A percentile compares a stretch with the other conserved stretches of the same genome.
These are phyloP conservation scores for Ustilago nuda DNA, from an alignment of 1,284 basidiomycete genomes.

Conservation along the genomic window DNA sequence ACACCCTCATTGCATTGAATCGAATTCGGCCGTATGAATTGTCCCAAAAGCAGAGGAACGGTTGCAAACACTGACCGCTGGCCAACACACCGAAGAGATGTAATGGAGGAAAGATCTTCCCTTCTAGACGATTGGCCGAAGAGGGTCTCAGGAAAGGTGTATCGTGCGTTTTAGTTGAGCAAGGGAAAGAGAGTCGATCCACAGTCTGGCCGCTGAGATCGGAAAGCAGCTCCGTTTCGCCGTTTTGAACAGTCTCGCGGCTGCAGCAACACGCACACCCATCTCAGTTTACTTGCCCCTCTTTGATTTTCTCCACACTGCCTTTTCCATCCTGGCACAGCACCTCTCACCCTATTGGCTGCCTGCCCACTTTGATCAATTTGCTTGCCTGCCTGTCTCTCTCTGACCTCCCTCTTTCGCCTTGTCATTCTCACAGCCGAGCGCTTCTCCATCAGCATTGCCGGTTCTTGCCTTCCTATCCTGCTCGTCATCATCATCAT, in stretches of 20 bases:
- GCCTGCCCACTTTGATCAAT: conserved; percentile 3
- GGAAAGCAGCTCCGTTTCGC: conserved; percentile 9
- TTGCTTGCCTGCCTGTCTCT: not conserved
- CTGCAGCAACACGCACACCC: not conserved
- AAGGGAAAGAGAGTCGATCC: not conserved
- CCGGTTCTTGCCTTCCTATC: conserved; percentile 10
- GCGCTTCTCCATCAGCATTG: not conserved
- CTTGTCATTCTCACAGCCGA: no score
- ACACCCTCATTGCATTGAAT: not conserved
- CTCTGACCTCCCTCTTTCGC: not conserved
- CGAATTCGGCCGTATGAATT: not conserved
- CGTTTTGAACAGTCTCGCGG: not conserved
- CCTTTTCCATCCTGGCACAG: not conserved
- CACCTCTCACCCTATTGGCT: not conserved
- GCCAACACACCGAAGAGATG: no score
- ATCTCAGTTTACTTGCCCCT: not conserved
- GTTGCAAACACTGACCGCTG: no score
- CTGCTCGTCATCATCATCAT: not conserved
- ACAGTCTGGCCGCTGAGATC: conserved; percentile 8
- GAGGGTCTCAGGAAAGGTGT: conserved; percentile 3
- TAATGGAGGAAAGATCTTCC: not conserved
- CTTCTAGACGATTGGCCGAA: not conserved
- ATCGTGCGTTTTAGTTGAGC: conserved; percentile 7
- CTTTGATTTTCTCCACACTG: not conserved
- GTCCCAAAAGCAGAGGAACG: not conserved